phyloP scores from a whole-genome alignment of 2,329 filamentous ascomycete species.

The Pseudocercospora vitis region DNA sequence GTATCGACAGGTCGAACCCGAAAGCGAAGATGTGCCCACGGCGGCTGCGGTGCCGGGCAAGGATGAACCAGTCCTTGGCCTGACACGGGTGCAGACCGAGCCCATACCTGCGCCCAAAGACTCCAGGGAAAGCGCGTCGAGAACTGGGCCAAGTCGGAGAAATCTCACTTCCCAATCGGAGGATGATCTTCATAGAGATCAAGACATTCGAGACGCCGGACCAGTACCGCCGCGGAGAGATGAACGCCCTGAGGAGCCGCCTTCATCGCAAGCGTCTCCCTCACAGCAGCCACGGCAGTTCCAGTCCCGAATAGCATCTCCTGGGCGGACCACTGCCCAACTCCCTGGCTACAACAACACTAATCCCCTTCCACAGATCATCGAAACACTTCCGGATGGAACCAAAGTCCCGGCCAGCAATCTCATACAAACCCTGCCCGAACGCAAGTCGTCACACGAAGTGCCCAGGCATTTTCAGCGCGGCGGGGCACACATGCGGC shows the following conservation, averaged over 20 bases:
- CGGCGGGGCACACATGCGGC: slow-evolving; percentile 38
- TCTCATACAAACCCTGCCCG: slow-evolving; percentile 43
- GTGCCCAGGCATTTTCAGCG: slow-evolving; percentile 35
- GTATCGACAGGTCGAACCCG: slow-evolving; percentile 62
- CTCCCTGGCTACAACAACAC: slow-evolving; percentile 48
- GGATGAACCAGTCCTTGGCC: slow-evolving; percentile 49
- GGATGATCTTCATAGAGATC: slow-evolving; percentile 28
- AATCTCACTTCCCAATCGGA: slow-evolving; percentile 40
- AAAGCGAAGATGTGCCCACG: slow-evolving; percentile 55
- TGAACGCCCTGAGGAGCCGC: slow-evolving; percentile 19
- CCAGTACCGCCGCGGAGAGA: slow-evolving; percentile 16
- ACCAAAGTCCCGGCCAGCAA: slow-evolving; percentile 33
- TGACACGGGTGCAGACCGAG: slow-evolving; percentile 69
- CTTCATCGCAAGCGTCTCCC: slow-evolving; percentile 35
- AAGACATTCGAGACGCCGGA: slow-evolving; percentile 9
- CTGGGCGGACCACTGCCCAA: slow-evolving; percentile 56
- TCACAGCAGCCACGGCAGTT: slow-evolving; percentile 50
- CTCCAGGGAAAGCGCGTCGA: slow-evolving; percentile 57
- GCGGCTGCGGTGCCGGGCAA: slow-evolving; percentile 44
- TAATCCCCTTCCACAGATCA: slow-evolving; percentile 57
- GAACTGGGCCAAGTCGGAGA: slow-evolving; percentile 55
- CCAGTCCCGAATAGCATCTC: slow-evolving; percentile 57
- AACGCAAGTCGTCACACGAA: slow-evolving; percentile 51
- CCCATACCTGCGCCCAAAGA: slow-evolving; percentile 53
- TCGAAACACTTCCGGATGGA: slow-evolving; percentile 58